Percentiles rank a stretch among this genome's conserved stretches.
phyloP scores from a whole-genome alignment of 352 stramenopile genomes.

The Thraustotheca clavata region DNA sequence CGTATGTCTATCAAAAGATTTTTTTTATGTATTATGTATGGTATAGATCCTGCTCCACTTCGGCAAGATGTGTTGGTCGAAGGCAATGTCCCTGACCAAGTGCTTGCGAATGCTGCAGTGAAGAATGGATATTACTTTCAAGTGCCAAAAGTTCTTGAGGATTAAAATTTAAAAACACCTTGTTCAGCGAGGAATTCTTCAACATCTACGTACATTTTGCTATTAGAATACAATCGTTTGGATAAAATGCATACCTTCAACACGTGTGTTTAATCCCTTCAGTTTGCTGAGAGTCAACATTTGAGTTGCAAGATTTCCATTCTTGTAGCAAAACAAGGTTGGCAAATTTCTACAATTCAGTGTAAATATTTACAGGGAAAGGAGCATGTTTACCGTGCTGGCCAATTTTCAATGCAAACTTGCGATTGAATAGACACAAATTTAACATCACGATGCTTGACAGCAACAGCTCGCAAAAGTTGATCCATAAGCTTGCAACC shows the following conservation, averaged over 20 bases:
- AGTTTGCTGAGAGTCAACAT: conserved; percentile 84
- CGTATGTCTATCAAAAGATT: conserved; percentile 30
- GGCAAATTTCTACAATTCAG: conserved; percentile 67
- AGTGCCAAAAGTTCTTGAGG: conserved; percentile 78
- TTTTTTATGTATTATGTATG: background rate
- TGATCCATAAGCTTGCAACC: conserved; percentile 90
- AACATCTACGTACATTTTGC: conserved; percentile 41
- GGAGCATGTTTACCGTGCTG: conserved; percentile 33
- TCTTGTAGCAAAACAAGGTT: conserved; percentile 90
- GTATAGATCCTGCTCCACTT: conserved; percentile 39
- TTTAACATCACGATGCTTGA: conserved; percentile 86
- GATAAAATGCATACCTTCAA: conserved; percentile 43
- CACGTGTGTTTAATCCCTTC: conserved; percentile 78
- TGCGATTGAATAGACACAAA: conserved; percentile 90
- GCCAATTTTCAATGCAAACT: conserved; percentile 90
- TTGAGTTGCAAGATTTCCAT: conserved; percentile 83
- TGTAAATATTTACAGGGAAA: background rate
- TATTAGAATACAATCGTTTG: background rate
- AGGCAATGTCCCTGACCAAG: conserved; percentile 56
- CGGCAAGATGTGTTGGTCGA: conserved; percentile 69
- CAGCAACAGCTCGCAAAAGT: conserved; percentile 69
- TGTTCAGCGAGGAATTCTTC: conserved; percentile 80
- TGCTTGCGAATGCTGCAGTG: conserved; percentile 68
- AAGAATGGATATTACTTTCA: conserved; percentile 80
- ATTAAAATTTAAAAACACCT: conserved; percentile 62